These are phyloP conservation scores for Fusarium sp. DNA, from an alignment of 2,329 filamentous ascomycete genomes.

Conservation along the genomic window DNA sequence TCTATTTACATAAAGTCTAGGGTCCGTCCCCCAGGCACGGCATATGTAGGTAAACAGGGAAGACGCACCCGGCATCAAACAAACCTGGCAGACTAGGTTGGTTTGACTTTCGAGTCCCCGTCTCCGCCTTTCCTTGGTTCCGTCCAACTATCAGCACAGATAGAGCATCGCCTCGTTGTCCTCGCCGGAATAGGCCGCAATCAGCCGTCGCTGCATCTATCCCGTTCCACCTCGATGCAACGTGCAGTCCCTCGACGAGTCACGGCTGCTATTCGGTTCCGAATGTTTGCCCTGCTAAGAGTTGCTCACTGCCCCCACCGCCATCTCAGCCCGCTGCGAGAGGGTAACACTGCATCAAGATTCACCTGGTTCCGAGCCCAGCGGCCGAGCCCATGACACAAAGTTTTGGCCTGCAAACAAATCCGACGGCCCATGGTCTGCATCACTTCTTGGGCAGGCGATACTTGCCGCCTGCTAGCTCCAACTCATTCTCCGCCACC, in stretches of 20 bases:
- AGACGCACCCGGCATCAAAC: not conserved
- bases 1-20: constrained; percentile 32
- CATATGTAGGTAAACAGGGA: constrained; percentile 25
- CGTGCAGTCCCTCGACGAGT: constrained; percentile 7
- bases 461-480: constrained; percentile 77
- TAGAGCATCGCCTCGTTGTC: not conserved
- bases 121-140: not conserved
- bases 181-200: not conserved
- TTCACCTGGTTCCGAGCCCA: constrained; percentile 15
- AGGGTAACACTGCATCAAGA: constrained; percentile 28
- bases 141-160: not conserved
- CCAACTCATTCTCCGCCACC: constrained; percentile 76
- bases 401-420: constrained; percentile 8
- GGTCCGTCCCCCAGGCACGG: constrained; percentile 12
- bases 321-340: constrained; percentile 6
- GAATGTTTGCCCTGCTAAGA: constrained; percentile 17
- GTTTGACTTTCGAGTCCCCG: not conserved
- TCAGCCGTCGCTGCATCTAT: constrained; percentile 3
- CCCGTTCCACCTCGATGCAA: constrained; percentile 1
- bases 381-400: not conserved
- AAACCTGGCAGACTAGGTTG: not conserved
- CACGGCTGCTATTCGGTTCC: constrained; percentile 4
- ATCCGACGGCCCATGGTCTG: not conserved
- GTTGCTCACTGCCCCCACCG: constrained; percentile 12
- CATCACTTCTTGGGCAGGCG: constrained; percentile 68